Evolutionary conservation across 1,139 yeast genomes (phyloP).

Genomic region (Protomyces gravidus): DNA sequence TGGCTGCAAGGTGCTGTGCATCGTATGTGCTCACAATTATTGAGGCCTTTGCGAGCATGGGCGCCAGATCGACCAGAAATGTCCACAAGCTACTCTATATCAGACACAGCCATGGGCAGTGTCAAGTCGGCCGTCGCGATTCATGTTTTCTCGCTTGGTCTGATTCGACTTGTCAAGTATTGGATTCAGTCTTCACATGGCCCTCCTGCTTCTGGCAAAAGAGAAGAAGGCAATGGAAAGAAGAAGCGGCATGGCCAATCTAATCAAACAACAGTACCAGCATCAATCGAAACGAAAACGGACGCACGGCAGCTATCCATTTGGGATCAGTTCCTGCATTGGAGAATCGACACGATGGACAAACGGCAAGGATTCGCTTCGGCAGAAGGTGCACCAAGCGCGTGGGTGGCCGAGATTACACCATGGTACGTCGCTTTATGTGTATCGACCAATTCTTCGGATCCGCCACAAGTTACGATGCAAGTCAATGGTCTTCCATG

Average conservation of each 20-base stretch:
- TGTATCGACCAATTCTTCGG: background rate
- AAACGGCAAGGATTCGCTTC: conserved; percentile 5
- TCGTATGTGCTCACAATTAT: background rate
- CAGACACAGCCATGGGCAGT: conserved; percentile 1
- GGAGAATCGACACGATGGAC: conserved; percentile 4
- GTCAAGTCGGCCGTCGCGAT: conserved; percentile 19
- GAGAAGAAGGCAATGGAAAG: background rate
- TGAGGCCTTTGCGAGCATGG: background rate
- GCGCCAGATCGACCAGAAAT: background rate
- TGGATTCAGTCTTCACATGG: conserved; percentile 4
- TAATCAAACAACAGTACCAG: background rate
- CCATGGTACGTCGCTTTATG: conserved; percentile 6
- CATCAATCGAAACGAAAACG: background rate
- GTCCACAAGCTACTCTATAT: background rate
- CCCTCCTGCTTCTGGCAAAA: background rate
- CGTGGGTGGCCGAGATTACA: conserved; percentile 13
- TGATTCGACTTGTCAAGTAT: conserved; percentile 5
- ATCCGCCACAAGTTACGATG: background rate
- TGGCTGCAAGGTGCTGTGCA: background rate
- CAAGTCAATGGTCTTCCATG: conserved; percentile 19
- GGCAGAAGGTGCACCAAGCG: background rate
- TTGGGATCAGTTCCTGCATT: conserved; percentile 11
- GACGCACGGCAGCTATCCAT: background rate
- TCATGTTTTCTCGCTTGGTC: conserved; percentile 8
- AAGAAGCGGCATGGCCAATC: background rate